Base-by-base conservation (phyloP, 495 filamentous ascomycete species). In the Lentithecium fluviatile region DNA sequence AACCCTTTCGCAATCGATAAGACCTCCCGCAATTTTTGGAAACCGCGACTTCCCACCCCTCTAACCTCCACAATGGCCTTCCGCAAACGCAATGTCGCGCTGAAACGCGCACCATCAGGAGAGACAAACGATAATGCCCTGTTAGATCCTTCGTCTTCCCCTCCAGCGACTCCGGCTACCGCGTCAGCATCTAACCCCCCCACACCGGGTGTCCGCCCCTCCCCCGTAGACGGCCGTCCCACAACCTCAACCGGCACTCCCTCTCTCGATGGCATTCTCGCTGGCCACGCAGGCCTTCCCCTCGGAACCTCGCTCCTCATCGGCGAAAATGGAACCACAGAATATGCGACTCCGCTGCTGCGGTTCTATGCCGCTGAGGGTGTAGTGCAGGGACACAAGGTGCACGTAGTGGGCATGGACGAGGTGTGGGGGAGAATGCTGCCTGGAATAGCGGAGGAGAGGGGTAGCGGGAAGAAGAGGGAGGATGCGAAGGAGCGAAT, bases 321-420 rank as follows among this genome's bases (percentile, higher is more conserved):
- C n/a, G 90, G 91, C 66, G 94, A 98, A 65, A 88, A 85, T 66
- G 94, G 93, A 1, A 96, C 92, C 17, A 98, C 94, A 1, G 94
- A 98, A 66, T 98, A 93, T 75, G 88, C 88, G 0, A 90, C 90
- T 0, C 80, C 87, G 52, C 78, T 98, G 59, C 77, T 97, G 19
- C 80, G 88, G 45, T 96, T 91, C 69, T 97, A 91, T 76, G 95
- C 90, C 1, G 92, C 93, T 0, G 92, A 98, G 74, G 94, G 94
- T 0, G 81, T 97, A 2, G 83, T 95, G 15, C 95, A 98, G 71
- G 91, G 90, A 7, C 94, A 98, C 58, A 81, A 84, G 52, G 83
- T 97, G 40, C 91, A 95, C 71, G 85, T 93, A 12, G 79, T 97
- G 20, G 93, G 91, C 21, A 77, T 89, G 52, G 83, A 83, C 8